These are phyloP conservation scores for Globisporangium mamillatum DNA, from an alignment of 352 stramenopile species.

Conservation along the genomic window DNA sequence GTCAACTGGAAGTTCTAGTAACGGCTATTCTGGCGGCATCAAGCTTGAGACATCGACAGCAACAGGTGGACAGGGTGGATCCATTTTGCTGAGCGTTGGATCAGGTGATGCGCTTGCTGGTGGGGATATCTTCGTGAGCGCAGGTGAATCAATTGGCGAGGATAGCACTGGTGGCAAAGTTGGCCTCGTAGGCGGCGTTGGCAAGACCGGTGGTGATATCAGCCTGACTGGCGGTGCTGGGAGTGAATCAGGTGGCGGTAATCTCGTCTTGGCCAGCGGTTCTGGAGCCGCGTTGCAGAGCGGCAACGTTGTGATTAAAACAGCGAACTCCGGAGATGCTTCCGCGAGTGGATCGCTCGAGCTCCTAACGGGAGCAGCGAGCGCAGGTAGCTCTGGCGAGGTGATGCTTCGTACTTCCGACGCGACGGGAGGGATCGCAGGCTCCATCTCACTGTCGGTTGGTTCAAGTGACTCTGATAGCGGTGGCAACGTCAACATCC, in stretches of 20 bases:
- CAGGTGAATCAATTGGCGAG: conserved; percentile 15
- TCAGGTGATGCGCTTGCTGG: conserved; percentile 8
- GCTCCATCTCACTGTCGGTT: conserved; percentile 25
- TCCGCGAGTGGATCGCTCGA: conserved; percentile 22
- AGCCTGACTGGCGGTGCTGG: conserved; percentile 15
- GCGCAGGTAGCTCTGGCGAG: conserved; percentile 16
- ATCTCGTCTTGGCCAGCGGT: conserved; percentile 26
- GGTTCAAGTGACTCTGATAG: conserved; percentile 18
- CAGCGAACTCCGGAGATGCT: conserved; percentile 15
- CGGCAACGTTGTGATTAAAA: conserved; percentile 26
- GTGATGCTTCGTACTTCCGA: conserved; percentile 22
- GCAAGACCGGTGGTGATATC: conserved; percentile 17
- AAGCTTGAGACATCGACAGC: conserved; percentile 11
- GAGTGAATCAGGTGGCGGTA: conserved; percentile 18
- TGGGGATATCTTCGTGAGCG: conserved; percentile 8
- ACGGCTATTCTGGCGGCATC: conserved; percentile 6
- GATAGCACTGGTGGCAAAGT: conserved; percentile 16
- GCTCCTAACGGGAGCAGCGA: conserved; percentile 22
- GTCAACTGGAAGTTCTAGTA: conserved; percentile 12
- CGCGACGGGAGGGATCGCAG: conserved; percentile 18
- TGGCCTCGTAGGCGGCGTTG: conserved; percentile 9
- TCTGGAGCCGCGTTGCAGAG: conserved; percentile 18
- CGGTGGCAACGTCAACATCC: conserved; percentile 20
- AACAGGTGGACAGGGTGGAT: conserved; percentile 14
- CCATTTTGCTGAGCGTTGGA: conserved; percentile 17